Evolutionary conservation across 192 early-diverging fungal species (phyloP), one percentile per base, ranked within the genome.

Genomic region (Backusella parvicylindrica): DNA sequence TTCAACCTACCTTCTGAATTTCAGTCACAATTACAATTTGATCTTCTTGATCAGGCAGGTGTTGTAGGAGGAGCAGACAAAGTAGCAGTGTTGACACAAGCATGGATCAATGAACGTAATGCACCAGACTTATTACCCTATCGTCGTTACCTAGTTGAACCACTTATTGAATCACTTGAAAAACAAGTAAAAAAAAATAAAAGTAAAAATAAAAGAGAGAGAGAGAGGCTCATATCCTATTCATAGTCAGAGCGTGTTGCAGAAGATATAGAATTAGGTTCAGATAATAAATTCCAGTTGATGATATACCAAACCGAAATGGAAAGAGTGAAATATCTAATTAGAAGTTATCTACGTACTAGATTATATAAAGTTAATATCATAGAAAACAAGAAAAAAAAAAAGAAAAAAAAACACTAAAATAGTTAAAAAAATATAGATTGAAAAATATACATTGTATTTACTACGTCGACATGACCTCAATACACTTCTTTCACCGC

Each of bases 51-150:
- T 38, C 33, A 68, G n/a, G 33, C 33, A 36, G 66, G 66, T 13
- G 32, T 68, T 23, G 36, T 23, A 36, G 21, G 33, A 21, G 32
- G 32, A 23, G 15, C 65, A n/a, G 67, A 68, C 35, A 68, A 68
- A 38, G 32, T 75, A 49, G 65, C 50, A 16, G 26, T 60, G 40
- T 36, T 92, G 38, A 90, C 89, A 6, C 79, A 86, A 38, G 82
- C 78, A 15, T 93, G 92, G 92, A 84, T 91, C 36, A 89, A 91
- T 72, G 92, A 93, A 71, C 89, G 90, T 6, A 85, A 82, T 43
- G 85, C 90, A 11, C 91, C 92, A 9, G 91, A 91, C 75, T 56
- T 93, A 9, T 72, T 93, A 1, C 84, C 80, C 16, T 92, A 88
- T 56, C 72, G 86, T 64, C 68, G 64, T 16, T 72, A 76, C 16